Conservation (phyloP, 2,329 filamentous ascomycete species). For the Ophiognomonia clavigignenti-juglandacearum region DNA sequence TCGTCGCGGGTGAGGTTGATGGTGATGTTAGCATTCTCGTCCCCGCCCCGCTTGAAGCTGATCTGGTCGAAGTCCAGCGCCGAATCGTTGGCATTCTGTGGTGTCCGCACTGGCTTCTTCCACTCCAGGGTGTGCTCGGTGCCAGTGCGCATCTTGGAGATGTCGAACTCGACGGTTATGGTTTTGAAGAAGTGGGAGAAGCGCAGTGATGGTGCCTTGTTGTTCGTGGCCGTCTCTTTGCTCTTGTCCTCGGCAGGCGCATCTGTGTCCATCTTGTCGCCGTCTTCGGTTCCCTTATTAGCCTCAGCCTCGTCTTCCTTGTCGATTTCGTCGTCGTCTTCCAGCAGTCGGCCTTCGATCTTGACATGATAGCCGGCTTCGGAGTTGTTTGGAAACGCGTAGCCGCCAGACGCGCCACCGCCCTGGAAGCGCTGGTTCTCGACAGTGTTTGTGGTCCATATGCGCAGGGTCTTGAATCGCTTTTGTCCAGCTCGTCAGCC, state of each 20-base stretch:
- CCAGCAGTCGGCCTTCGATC: constrained; percentile 81
- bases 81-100: constrained; percentile 49
- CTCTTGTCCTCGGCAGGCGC: constrained; percentile 30
- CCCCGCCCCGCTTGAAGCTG: constrained; percentile 84
- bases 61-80: constrained; percentile 82
- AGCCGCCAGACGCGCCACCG: constrained; percentile 64
- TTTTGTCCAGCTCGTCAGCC: constrained; percentile 29
- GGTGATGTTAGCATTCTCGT: constrained; percentile 87
- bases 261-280: constrained; percentile 20
- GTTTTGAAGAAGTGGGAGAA: constrained; percentile 79
- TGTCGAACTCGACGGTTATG: constrained; percentile 71
- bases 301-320: too few species aligned
- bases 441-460: constrained; percentile 93
- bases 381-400: constrained; percentile 73
- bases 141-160: constrained; percentile 51
- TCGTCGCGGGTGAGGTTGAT: constrained; percentile 85
- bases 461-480: constrained; percentile 77
- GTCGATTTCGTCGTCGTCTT: constrained; percentile 42
- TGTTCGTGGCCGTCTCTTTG: constrained; percentile 30
- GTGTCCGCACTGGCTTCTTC: constrained; percentile 68
- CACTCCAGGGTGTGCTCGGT: constrained; percentile 67
- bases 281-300: constrained; percentile 52
- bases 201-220: constrained; percentile 42
- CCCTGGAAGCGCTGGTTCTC: constrained; percentile 94
- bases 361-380: constrained; percentile 84